These are phyloP conservation scores for Leccinum longicurvipes DNA, from an alignment of 768 basidiomycete genomes.

Conservation along the genomic window DNA sequence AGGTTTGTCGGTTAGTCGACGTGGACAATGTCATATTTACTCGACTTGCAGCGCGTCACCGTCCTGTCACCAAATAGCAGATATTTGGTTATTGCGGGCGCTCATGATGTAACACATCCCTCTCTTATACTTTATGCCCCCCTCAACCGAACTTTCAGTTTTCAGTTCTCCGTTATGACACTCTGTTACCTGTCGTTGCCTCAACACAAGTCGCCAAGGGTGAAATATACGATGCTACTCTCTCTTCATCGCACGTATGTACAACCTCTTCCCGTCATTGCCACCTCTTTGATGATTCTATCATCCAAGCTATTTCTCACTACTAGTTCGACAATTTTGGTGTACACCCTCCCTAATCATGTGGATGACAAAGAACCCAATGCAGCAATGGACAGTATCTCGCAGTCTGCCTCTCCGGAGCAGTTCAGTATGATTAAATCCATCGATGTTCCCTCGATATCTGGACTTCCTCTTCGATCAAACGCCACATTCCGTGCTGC, in stretches of 20 bases:
- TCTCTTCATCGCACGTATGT: slow-evolving; percentile 63
- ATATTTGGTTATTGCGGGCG: slow-evolving; percentile 69
- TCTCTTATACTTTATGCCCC: slow-evolving; percentile 15
- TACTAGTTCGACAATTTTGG: slow-evolving; percentile 59
- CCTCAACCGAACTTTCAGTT: slow-evolving; percentile 39
- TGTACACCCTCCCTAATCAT: slow-evolving; percentile 53
- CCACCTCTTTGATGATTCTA: not conserved
- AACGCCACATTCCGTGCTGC: slow-evolving; percentile 57
- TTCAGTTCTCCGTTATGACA: slow-evolving; percentile 62
- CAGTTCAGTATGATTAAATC: slow-evolving; percentile 45
- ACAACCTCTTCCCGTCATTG: not conserved
- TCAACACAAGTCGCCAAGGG: slow-evolving; percentile 56
- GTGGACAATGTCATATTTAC: not conserved
- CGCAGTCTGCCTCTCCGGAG: slow-evolving; percentile 29
- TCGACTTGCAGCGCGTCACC: slow-evolving; percentile 68
- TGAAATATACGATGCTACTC: slow-evolving; percentile 85
- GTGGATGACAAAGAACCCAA: not conserved
- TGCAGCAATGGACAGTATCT: slow-evolving; percentile 17
- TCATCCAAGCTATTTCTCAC: slow-evolving; percentile 57
- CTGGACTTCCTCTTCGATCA: slow-evolving; percentile 44
- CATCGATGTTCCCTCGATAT: slow-evolving; percentile 50
- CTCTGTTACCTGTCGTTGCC: slow-evolving; percentile 45
- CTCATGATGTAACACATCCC: slow-evolving; percentile 53
- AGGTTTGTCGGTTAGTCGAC: slow-evolving; percentile 48
- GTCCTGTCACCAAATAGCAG: slow-evolving; percentile 67